Base-by-base conservation (phyloP, 345 rosid genomes). In the Lepidium aucheri region DNA sequence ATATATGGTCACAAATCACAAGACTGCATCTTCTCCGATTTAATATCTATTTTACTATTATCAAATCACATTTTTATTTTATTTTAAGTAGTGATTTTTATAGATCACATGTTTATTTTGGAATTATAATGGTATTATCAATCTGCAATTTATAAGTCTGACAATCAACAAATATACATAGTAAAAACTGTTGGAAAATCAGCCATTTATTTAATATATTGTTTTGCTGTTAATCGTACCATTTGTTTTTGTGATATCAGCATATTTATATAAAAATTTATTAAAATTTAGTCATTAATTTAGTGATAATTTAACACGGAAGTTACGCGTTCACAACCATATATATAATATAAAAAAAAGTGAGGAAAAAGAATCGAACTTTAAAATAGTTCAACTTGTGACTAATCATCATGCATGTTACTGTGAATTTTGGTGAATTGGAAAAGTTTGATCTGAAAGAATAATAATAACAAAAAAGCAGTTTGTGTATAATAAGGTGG, bases 391-490 rank as follows among this genome's bases (percentile, higher is more conserved):
- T 51, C 77, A 73, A 73, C 50, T 73, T 73, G 77, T 73, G 72
- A 66, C 63, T 66, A 73, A 73, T 73, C 43, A 73, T 73, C 66
- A 60, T 59, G 68, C 68, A 73, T 64, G 76, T 72, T 64, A 64
- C 76, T 52, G 42, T 70, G 69, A 53, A 53, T 41, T 50, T 33
- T 33, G 62, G 65, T 65, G 68, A 58, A 59, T 43, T 58, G 15
- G 16, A 14, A 70, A 63, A 62, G 75, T 63, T 54, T 70, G 75
- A 63, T 63, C 64, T 55, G 30, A 33, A 54, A 54, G 45, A 60
- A 69, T 60, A 42, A 52, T 53, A 61, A 42, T 3, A 61, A 70
- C n/a, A 70, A 24, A 24, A 26, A 52, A 14, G 53, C 47, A 52
- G 54, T 70, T 52, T 61, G 39, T 42, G 53, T 70, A 62, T 70